phyloP scores from a whole-genome alignment of 2,329 filamentous ascomycete genomes.

The Plectosphaerella sp. region DNA sequence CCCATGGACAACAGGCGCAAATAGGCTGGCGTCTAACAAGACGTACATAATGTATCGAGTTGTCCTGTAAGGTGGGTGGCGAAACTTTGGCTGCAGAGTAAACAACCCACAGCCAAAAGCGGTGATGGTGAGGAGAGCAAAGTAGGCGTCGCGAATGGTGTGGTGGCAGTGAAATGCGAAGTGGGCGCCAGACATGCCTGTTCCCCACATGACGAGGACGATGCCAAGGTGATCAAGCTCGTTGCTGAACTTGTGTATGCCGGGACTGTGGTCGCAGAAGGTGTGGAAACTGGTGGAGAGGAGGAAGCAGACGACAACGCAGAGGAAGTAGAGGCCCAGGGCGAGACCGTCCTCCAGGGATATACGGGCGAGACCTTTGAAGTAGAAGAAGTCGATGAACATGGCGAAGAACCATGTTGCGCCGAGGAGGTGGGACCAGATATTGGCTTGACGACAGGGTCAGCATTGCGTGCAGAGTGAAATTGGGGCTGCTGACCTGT shows the following conservation, averaged over 20 bases:
- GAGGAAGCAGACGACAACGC: slow-evolving; percentile 19
- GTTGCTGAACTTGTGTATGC: slow-evolving; percentile 19
- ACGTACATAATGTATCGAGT: slow-evolving; percentile 17
- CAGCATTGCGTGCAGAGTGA: not conserved
- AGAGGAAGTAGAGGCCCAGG: slow-evolving; percentile 16
- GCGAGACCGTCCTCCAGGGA: slow-evolving; percentile 10
- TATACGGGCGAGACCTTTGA: not conserved
- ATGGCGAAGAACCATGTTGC: slow-evolving; percentile 14
- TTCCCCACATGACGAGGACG: not conserved
- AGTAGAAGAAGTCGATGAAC: slow-evolving; percentile 10
- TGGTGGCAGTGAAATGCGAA: not conserved
- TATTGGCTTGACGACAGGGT: too few species aligned
- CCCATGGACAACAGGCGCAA: slow-evolving; percentile 18
- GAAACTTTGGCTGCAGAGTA: not conserved
- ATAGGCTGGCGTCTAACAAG: slow-evolving; percentile 17
- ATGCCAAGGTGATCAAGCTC: slow-evolving; percentile 15
- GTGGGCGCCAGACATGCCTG: not conserved
- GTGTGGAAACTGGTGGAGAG: slow-evolving; percentile 20
- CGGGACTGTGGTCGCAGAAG: slow-evolving; percentile 22
- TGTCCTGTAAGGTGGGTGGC: slow-evolving; percentile 12
- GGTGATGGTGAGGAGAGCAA: slow-evolving; percentile 11
- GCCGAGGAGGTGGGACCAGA: slow-evolving; percentile 23
- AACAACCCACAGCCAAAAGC: slow-evolving; percentile 4
- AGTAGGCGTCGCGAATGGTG: not conserved
- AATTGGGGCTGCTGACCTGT: slow-evolving; percentile 7